A percentile compares a stretch with the other conserved stretches of the same genome.
phyloP scores from a whole-genome alignment of 306 rosid species.

The Dalbergia oliveri region DNA sequence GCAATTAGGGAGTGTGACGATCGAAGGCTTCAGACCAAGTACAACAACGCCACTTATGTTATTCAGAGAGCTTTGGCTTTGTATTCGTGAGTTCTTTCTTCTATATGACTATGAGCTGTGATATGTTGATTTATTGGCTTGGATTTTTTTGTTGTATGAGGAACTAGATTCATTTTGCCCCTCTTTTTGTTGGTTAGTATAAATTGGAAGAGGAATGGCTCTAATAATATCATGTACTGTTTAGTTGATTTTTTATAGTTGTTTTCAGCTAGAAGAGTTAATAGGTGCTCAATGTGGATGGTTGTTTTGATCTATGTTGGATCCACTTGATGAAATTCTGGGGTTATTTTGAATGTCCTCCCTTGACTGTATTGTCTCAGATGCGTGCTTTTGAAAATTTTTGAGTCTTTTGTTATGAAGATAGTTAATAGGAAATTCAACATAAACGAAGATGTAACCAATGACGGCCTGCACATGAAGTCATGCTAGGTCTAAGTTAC shows the following conservation, averaged over 20 bases:
- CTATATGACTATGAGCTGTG: not conserved
- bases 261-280: slow-evolving; percentile 24
- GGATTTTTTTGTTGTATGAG: slow-evolving; percentile 21
- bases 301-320: slow-evolving; percentile 15
- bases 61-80: slow-evolving; percentile 89
- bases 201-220: not conserved
- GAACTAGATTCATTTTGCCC: slow-evolving; percentile 26
- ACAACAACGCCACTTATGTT: slow-evolving; percentile 82
- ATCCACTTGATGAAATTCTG: slow-evolving; percentile 36
- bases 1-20: slow-evolving; percentile 85
- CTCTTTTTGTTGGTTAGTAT: slow-evolving; percentile 13
- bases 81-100: slow-evolving; percentile 75
- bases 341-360: slow-evolving; percentile 20
- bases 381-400: not conserved
- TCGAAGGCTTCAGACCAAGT: slow-evolving; percentile 93
- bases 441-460: slow-evolving; percentile 4
- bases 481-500: slow-evolving; percentile 31
- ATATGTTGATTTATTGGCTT: not conserved
- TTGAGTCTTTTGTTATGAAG: slow-evolving; percentile 36
- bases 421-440: slow-evolving; percentile 3
- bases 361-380: slow-evolving; percentile 8
- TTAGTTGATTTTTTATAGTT: slow-evolving; percentile 25
- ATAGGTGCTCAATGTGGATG: slow-evolving; percentile 36
- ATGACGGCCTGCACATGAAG: not conserved
- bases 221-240: slow-evolving; percentile 18